Percentiles rank a stretch among this genome's conserved stretches.
Evolutionary conservation across 192 early-diverging fungal species (phyloP).

Genomic region (Jimgerdemannia flammicorona): DNA sequence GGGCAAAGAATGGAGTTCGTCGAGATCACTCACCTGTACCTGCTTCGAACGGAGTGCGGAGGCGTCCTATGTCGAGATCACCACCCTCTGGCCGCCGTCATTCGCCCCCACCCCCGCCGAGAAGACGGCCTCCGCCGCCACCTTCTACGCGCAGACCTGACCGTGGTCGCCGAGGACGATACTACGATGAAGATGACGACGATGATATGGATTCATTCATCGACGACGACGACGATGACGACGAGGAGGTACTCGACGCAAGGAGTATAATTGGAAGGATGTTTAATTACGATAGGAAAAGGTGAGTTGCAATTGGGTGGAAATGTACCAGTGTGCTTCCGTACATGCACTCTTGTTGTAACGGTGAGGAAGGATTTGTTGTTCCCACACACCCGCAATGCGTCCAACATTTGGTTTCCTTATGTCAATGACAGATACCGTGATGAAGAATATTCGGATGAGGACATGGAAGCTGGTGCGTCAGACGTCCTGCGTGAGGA

Average conservation of each 20-base stretch:
- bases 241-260: constrained; percentile 8
- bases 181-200: constrained; percentile 29
- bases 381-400: no score
- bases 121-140: constrained; percentile 5
- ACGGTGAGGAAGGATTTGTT: no score
- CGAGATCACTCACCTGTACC: background rate
- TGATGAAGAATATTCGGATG: constrained; percentile 30
- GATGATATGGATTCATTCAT: constrained; percentile 28
- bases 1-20: background rate
- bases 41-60: background rate
- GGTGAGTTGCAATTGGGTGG: constrained; percentile 6
- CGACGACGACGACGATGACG: constrained; percentile 33
- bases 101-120: constrained; percentile 18
- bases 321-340: no score
- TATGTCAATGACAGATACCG: constrained; percentile 14
- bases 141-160: background rate
- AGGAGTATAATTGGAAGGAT: constrained; percentile 27
- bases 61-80: background rate
- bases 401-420: no score
- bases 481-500: constrained; percentile 30
- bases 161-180: background rate
- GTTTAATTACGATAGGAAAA: constrained; percentile 28
- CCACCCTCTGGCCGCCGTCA: background rate
- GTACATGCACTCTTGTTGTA: no score
- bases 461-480: constrained; percentile 41